Percentiles rank a stretch among this genome's conserved stretches.
Conservation (phyloP, 2,329 filamentous ascomycete species). For the Botryotinia convoluta region DNA sequence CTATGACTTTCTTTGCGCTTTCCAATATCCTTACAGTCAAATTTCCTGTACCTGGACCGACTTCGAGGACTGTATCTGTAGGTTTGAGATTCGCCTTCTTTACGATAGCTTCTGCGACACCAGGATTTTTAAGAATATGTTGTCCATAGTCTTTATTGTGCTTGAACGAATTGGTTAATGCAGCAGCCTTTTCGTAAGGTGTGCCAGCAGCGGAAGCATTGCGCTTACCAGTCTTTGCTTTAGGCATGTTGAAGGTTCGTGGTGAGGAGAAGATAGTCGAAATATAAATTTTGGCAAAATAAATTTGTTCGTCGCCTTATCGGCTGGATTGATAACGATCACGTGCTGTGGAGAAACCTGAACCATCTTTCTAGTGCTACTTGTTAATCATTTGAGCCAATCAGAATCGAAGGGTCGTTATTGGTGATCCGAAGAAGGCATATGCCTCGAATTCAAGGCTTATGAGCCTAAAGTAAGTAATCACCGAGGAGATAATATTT, state of each 20-base stretch:
- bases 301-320: slow-evolving; percentile 12
- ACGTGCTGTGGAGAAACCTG: neutral
- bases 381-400: too few species aligned
- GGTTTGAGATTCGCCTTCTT: slow-evolving; percentile 88
- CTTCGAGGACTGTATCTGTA: slow-evolving; percentile 85
- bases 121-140: slow-evolving; percentile 87
- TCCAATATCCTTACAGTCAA: slow-evolving; percentile 86
- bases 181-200: slow-evolving; percentile 35
- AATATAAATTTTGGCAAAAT: slow-evolving; percentile 9
- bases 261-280: neutral
- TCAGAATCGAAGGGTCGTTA: too few species aligned
- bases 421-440: too few species aligned
- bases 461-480: too few species aligned
- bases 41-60: slow-evolving; percentile 87
- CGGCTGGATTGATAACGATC: neutral
- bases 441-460: too few species aligned
- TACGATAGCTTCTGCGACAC: slow-evolving; percentile 78
- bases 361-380: neutral
- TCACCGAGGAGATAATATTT: too few species aligned
- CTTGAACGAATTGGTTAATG: slow-evolving; percentile 75
- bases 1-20: slow-evolving; percentile 76
- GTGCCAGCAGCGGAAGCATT: slow-evolving; percentile 36
- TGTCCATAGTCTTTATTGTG: slow-evolving; percentile 67
- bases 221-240: slow-evolving; percentile 37
- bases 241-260: slow-evolving; percentile 33